Base-by-base conservation (phyloP, 139 green algal species). In the Picochlorum costavermella region DNA sequence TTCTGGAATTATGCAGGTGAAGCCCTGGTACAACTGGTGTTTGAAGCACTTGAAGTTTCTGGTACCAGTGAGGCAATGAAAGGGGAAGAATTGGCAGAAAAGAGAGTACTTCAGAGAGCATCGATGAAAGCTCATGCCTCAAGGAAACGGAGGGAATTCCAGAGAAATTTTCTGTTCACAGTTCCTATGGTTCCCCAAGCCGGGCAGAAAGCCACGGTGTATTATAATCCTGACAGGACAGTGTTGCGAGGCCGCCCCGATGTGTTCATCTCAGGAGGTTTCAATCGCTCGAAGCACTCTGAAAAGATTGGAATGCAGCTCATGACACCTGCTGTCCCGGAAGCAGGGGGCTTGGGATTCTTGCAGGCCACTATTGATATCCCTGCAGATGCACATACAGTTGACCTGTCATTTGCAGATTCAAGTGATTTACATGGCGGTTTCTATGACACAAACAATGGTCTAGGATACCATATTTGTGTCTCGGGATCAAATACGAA, bases 141-240 rank as follows among this genome's bases (percentile, higher is more conserved):
- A 30, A 65, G 71, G 12, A 74, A 69, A 36, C 78, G 86, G 10
- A 73, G 85, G 16, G 81, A 90, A 68, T 62, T 90, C 29, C 87
- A 86, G 44, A 82, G 69, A 17, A 50, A 62, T 44, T 62, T 69
- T 50, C 69, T 95, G 50, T 95, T 88, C 81, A 91, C 88, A 6
- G 69, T 86, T 56, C 90, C 90, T 0, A 61, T 85, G 6, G 61
- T 44, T 2, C 76, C 81, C 0, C 49, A 74, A 14, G 89, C 88
- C 1, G 86, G 81, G 4, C 31, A 85, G 67, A 49, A 74, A 5
- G 79, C 82, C n/a, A 89, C 69, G 3, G 75, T 98, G 6, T 95
- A 79, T 68, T 98, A 98, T 82, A 95, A 96, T 79, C 88, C 92
- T n/a, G 81, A 90, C 65, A 69, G 79, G 68, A 97, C 92, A 0